Conservation (phyloP, 768 basidiomycete genomes). For the Strobilomyces dryophilus region DNA sequence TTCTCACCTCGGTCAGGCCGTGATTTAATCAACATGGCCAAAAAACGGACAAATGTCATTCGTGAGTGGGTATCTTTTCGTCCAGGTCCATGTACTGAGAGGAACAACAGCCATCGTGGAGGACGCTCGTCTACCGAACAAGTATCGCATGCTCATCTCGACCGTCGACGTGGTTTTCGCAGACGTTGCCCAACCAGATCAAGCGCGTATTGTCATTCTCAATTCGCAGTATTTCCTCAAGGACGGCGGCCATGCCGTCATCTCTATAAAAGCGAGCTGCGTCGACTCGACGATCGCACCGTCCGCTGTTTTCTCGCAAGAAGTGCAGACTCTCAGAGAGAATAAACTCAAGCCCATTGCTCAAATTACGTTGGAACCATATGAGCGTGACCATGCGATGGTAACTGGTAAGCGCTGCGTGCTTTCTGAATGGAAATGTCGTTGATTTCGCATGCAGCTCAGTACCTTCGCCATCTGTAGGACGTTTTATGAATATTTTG, state of each 20-base stretch:
- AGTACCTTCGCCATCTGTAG: constrained; percentile 45
- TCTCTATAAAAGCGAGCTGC: constrained; percentile 99
- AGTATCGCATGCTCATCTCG: constrained; percentile 95
- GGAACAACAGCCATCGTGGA: constrained; percentile 78
- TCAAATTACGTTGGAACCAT: constrained; percentile 93
- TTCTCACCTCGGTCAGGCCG: constrained; percentile 96
- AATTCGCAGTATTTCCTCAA: constrained; percentile 97
- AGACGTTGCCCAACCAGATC: constrained; percentile 97
- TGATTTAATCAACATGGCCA: constrained; percentile 98
- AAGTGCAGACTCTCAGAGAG: constrained; percentile 76
- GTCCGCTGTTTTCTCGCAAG: constrained; percentile 82
- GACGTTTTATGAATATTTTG: not conserved
- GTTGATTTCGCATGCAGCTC: constrained; percentile 30
- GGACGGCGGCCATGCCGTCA: constrained; percentile 85
- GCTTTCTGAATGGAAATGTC: not conserved
- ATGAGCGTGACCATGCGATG: constrained; percentile 90
- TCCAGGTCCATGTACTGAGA: constrained; percentile 1
- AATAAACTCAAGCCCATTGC: constrained; percentile 89
- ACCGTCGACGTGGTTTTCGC: constrained; percentile 98
- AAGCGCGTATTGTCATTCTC: constrained; percentile 91
- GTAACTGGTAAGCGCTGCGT: constrained; percentile 57
- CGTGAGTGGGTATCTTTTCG: constrained; percentile 50
- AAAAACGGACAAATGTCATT: constrained; percentile 98
- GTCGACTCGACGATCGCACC: constrained; percentile 95
- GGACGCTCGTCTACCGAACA: constrained; percentile 94